Evolutionary conservation across 2,329 filamentous ascomycete genomes (phyloP), one percentile per base, ranked within the genome.

Genomic region (Fusarium vanettenii): DNA sequence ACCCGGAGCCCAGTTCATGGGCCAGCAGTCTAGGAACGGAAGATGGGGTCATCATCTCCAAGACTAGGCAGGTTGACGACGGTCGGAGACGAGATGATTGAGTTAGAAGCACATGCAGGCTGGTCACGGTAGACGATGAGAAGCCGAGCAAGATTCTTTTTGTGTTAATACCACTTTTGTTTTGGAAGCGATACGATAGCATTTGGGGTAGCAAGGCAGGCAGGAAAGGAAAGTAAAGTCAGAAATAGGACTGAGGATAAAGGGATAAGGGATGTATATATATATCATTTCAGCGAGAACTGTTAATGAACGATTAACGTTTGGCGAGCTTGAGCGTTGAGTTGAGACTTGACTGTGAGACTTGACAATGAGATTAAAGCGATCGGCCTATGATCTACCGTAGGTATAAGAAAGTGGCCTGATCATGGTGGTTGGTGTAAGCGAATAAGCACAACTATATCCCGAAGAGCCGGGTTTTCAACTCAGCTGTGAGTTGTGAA

Each of bases 11-110:
- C 84, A 83, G 64, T 84, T 84, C 56, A 82, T 86, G 72, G 81
- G 79, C 29, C 81, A 82, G 70, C 78, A 82, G 73, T 70, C 83
- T 20, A 80, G 80, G 16, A 86, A 84, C 50, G 81, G 82, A 41
- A 82, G 86, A 66, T 87, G 84, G 83, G 81, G 82, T 29, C 85
- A 86, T 69, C 80, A 86, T 69, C 80, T 89, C 33, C 81, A 86
- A 50, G 86, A 88, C 31, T 80, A 72, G 69, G 29, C 43, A 60
- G 29, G n/a, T 45, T 57, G 48, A 37, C 14, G 33, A 16, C 33
- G 60, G 6, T 45, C 37, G 50, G 56, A 60, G 63, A 41, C 18
- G 33, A 8, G 18, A 31, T 55, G 22, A 60, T 20, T 20, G 52
- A 56, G 13, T 33, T 20, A 50, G 50, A 48, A 41, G 41, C n/a